Evolutionary conservation across 2,329 filamentous ascomycete species (phyloP).

Genomic region (Corynespora cassiicola): DNA sequence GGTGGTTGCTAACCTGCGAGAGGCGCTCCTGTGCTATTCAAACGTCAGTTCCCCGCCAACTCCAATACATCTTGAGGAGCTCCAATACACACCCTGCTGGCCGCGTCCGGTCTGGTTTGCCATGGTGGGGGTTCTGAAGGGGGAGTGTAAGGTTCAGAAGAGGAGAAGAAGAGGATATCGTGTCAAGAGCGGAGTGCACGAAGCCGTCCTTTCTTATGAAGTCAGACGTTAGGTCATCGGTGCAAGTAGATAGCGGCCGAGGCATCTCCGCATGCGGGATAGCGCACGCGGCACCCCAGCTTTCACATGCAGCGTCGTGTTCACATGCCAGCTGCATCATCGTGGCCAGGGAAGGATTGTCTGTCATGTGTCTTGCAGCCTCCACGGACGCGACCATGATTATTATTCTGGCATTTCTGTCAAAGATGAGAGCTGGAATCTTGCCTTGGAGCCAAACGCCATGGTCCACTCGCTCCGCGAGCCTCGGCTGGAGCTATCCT

Average conservation of each 20-base stretch:
- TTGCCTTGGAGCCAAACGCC: too few species aligned
- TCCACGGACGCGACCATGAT: too few species aligned
- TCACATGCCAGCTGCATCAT: slow-evolving; percentile 14
- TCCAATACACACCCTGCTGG: slow-evolving; percentile 21
- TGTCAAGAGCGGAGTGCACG: slow-evolving; percentile 1
- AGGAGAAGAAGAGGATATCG: slow-evolving; percentile 6
- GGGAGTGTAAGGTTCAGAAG: slow-evolving; percentile 5
- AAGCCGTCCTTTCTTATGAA: slow-evolving; percentile 15
- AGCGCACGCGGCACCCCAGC: slow-evolving; percentile 13
- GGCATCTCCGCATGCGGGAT: slow-evolving; percentile 19
- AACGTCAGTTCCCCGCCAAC: slow-evolving; percentile 16
- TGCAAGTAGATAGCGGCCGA: slow-evolving; percentile 16
- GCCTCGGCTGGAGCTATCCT: too few species aligned
- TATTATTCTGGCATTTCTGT: too few species aligned
- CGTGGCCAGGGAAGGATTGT: too few species aligned
- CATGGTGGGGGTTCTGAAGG: slow-evolving; percentile 28
- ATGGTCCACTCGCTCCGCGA: too few species aligned
- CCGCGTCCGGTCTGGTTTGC: slow-evolving; percentile 45
- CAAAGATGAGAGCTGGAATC: too few species aligned
- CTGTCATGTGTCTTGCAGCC: too few species aligned
- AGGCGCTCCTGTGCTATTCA: slow-evolving; percentile 63
- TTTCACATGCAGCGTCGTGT: slow-evolving; percentile 27
- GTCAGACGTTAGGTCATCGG: slow-evolving; percentile 12
- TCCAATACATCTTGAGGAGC: background rate
- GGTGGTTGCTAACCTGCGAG: slow-evolving; percentile 64